A percentile compares a stretch with the other conserved stretches of the same genome.
These are phyloP conservation scores for Fusarium sp. DNA, from an alignment of 2,329 filamentous ascomycete genomes.

Conservation along the genomic window DNA sequence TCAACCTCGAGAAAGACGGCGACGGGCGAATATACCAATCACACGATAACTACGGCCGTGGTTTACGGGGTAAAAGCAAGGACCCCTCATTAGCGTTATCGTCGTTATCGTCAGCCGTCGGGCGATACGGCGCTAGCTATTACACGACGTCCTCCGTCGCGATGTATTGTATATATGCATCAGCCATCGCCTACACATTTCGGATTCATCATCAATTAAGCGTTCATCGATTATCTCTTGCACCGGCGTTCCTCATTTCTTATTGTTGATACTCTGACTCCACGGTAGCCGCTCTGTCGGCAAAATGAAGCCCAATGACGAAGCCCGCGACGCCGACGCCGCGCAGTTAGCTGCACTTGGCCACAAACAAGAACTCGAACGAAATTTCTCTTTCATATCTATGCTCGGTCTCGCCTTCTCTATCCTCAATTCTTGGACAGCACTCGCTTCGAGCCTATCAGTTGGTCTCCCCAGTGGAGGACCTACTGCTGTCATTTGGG, in stretches of 20 bases:
- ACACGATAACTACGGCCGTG: background rate
- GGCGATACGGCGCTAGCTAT: background rate
- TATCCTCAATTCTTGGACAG: slow-evolving; percentile 61
- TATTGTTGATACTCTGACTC: background rate
- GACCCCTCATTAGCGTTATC: background rate
- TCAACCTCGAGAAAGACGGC: background rate
- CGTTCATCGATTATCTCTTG: background rate
- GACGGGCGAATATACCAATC: background rate
- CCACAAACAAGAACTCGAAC: background rate
- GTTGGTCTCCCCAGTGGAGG: slow-evolving; percentile 70
- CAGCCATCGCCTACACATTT: background rate
- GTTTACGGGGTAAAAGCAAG: background rate
- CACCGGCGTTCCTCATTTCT: background rate
- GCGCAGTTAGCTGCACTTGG: background rate
- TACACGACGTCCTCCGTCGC: background rate
- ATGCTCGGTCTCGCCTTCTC: slow-evolving; percentile 61
- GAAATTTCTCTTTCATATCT: background rate
- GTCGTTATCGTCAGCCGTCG: background rate
- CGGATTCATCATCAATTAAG: background rate
- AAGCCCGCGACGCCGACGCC: background rate
- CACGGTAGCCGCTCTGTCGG: background rate
- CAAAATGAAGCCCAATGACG: background rate
- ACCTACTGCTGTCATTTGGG: slow-evolving; percentile 77
- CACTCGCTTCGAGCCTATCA: slow-evolving; percentile 57
- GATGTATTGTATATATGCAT: background rate